Base-by-base conservation (phyloP, 768 basidiomycete genomes). In the Tephrocybe sp. region DNA sequence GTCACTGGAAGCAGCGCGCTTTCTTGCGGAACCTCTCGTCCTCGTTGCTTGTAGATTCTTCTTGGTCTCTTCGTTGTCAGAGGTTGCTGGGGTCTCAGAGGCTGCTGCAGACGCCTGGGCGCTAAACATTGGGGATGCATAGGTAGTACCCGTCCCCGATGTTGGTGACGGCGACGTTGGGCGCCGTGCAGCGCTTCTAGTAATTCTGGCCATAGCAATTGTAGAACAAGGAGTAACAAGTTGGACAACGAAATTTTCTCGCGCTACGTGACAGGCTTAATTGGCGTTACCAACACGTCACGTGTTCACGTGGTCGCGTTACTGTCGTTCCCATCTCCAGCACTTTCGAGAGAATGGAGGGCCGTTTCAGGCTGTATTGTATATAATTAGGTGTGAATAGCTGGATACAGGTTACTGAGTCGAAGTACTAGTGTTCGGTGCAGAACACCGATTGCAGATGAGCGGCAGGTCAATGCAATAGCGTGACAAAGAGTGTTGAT, bases 11-110 rank as follows among this genome's bases (percentile, higher is more conserved):
- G 61, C 61, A 15, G 57, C 46, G 21, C 68, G 63, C 55, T 71
- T 69, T 21, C 43, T 54, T 33, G 36, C 48, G 18, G 8, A 40
- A 24, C 25, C 40, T 24, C 28, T 57, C 38, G 33, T 46, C 46
- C 58, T 63, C 12, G 39, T 45, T 45, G 43, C 59, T 54, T 62
- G 50, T 39, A 46, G 38, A 18, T 43, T 61, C 56, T 65, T 54
- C 49, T 58, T 48, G 47, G 47, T 45, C 28, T 62, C 52, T 57
- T 68, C 57, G 53, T 62, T 56, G 39, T 79, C 76, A 53, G 83
- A 85, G 25, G 81, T 83, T 36, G 68, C 68, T 58, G 84, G 83
- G 45, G 83, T 83, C 59, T 75, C 76, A 61, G 74, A 64, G 34
- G 53, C 61, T 26, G 67, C 68, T 36, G 70, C 68, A 26, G 83